Conservation (phyloP, 495 filamentous ascomycete genomes). For the Penicillium waksmanii region DNA sequence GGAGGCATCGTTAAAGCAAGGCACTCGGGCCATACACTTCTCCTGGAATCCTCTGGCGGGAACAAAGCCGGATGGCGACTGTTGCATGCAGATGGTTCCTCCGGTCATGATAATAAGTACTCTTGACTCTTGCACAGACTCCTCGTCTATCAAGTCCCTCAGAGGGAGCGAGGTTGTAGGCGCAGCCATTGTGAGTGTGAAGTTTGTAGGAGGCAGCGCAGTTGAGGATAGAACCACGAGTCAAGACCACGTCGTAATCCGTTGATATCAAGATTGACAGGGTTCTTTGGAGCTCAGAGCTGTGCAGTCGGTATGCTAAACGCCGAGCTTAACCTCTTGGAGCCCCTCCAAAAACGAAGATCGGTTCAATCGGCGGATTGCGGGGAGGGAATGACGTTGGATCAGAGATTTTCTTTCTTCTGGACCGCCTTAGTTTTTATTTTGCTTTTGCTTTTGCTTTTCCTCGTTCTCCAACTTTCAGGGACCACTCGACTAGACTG, state of each 20-base stretch:
- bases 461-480: constrained; percentile 5
- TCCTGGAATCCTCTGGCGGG: constrained; percentile 83
- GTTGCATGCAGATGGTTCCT: constrained; percentile 95
- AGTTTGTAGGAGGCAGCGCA: background rate
- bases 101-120: constrained; percentile 93
- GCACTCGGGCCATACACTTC: constrained; percentile 77
- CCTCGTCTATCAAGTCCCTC: constrained; percentile 27
- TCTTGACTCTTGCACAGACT: constrained; percentile 63
- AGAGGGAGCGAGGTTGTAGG: constrained; percentile 28
- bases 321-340: background rate
- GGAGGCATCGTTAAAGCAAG: constrained; percentile 88
- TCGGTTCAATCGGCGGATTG: constrained; percentile 10
- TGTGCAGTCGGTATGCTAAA: background rate
- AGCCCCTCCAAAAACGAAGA: constrained; percentile 12
- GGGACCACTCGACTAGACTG: background rate
- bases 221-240: background rate
- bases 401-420: constrained; percentile 14
- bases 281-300: background rate
- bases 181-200: constrained; percentile 28
- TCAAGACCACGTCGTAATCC: background rate
- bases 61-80: constrained; percentile 64
- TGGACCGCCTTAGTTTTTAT: constrained; percentile 2
- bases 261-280: background rate
- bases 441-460: constrained; percentile 12
- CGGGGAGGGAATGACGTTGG: constrained; percentile 19